These are phyloP conservation scores for Trapa bicornis DNA, from an alignment of 345 rosid genomes.

Conservation along the genomic window DNA sequence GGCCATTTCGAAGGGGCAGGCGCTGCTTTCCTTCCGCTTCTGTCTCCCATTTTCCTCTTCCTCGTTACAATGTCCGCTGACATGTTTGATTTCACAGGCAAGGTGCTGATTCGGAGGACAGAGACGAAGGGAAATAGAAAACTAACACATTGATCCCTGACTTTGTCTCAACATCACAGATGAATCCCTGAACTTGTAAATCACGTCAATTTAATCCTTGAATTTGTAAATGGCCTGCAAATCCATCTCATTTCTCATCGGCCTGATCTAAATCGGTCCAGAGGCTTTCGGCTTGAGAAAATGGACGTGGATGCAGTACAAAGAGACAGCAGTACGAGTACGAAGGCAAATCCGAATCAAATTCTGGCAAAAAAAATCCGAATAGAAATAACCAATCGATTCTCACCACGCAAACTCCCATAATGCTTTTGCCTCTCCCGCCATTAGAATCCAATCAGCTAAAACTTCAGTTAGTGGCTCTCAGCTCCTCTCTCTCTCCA, in stretches of 20 bases:
- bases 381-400: background rate
- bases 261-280: background rate
- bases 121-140: background rate
- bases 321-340: too few relatives aligned
- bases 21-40: constrained; percentile 6
- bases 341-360: too few relatives aligned
- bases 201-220: background rate
- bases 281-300: too few relatives aligned
- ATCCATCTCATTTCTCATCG: background rate
- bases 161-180: background rate
- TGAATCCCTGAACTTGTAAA: background rate
- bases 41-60: constrained; percentile 14
- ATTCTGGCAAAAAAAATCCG: too few relatives aligned
- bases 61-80: background rate
- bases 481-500: background rate
- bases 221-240: background rate
- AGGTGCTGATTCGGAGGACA: background rate
- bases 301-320: too few relatives aligned
- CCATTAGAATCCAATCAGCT: background rate
- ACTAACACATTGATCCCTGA: background rate
- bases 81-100: background rate
- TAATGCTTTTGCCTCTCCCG: background rate
- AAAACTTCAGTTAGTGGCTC: constrained; percentile 11
- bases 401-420: background rate
- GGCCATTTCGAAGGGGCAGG: constrained; percentile 24